Evolutionary conservation across 352 stramenopile genomes (phyloP).

Genomic region (Globisporangium camurandrum): DNA sequence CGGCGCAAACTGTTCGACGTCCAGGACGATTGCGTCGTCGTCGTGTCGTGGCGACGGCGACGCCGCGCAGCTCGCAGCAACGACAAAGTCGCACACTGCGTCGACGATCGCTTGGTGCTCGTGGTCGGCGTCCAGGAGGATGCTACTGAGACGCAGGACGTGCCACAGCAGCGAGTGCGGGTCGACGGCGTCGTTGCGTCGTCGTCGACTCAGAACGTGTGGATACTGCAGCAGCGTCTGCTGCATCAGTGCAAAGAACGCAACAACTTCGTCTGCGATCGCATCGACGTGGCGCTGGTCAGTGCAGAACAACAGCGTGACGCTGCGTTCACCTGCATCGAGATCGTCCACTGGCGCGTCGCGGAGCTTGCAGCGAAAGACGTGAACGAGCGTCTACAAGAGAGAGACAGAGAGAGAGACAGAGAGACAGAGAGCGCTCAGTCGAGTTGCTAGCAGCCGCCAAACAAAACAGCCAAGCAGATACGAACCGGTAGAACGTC

Average conservation of each 20-base stretch:
- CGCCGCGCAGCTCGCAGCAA: constrained; percentile 32
- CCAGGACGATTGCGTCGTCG: constrained; percentile 26
- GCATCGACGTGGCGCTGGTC: constrained; percentile 25
- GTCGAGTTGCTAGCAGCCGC: background rate
- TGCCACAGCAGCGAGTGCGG: constrained; percentile 30
- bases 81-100: constrained; percentile 50
- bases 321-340: constrained; percentile 14
- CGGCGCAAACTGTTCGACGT: constrained; percentile 23
- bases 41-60: too few species aligned
- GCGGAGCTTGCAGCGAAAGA: constrained; percentile 36
- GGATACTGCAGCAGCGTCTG: constrained; percentile 41
- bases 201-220: constrained; percentile 19
- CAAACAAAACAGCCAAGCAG: background rate
- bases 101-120: constrained; percentile 63
- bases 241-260: constrained; percentile 38
- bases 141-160: constrained; percentile 30
- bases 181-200: constrained; percentile 12
- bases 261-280: constrained; percentile 37
- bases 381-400: constrained; percentile 11
- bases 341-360: constrained; percentile 18
- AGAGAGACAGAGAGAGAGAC: background rate
- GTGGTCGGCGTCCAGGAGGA: constrained; percentile 51
- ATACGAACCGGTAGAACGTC: constrained; percentile 18
- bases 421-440: background rate
- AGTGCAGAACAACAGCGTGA: constrained; percentile 29